Percentiles rank a stretch among this genome's conserved stretches.
Conservation (phyloP, 2,329 filamentous ascomycete genomes). For the Leptographium lundbergii region DNA sequence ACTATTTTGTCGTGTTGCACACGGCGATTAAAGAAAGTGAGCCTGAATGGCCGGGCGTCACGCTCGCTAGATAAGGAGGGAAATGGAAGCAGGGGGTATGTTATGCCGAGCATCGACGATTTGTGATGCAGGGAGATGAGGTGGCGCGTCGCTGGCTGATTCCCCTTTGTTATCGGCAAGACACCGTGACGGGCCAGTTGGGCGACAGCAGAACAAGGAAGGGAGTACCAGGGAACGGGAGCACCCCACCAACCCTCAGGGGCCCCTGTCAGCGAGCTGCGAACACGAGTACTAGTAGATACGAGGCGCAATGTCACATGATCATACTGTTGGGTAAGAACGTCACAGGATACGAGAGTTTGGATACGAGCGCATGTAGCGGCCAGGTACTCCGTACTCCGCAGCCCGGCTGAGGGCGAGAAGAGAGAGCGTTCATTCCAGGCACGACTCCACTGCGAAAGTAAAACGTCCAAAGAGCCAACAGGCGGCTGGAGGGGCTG, state of each 20-base stretch:
- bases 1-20: neutral
- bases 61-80: neutral
- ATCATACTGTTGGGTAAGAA: neutral
- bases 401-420: neutral
- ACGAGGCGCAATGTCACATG: neutral
- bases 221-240: neutral
- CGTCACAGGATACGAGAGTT: neutral
- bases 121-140: neutral
- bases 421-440: neutral
- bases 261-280: neutral
- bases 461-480: neutral
- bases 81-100: neutral
- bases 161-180: neutral
- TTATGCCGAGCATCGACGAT: neutral
- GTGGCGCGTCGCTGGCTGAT: neutral
- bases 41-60: neutral
- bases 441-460: neutral
- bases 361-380: neutral
- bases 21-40: neutral
- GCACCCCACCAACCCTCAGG: neutral
- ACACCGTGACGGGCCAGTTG: neutral
- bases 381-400: no score
- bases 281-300: neutral
- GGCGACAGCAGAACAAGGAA: neutral
- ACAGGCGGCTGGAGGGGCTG: neutral